Conservation (phyloP, 2,329 filamentous ascomycete genomes). For the Tolypocladium sp. region DNA sequence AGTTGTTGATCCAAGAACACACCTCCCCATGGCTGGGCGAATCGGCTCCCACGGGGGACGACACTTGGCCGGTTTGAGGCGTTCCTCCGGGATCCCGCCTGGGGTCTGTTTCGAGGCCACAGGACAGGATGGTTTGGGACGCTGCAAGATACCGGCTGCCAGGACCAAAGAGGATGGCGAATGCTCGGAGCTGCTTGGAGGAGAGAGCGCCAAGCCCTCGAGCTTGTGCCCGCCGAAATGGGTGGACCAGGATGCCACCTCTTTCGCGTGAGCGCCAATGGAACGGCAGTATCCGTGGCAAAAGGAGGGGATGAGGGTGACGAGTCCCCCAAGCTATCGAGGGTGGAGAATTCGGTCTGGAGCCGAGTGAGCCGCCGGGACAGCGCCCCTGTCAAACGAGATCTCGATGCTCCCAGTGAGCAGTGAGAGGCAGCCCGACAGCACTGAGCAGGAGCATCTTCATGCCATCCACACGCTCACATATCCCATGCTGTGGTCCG, state of each 20-base stretch:
- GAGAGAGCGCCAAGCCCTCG: conserved; percentile 5
- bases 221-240: conserved; percentile 13
- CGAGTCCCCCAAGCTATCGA: conserved; percentile 11
- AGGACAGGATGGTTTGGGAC: not conserved
- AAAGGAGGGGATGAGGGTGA: conserved; percentile 17
- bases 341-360: conserved; percentile 23
- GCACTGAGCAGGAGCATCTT: not conserved
- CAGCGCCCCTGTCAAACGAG: conserved; percentile 5
- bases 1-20: conserved; percentile 1
- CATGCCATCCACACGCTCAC: not conserved
- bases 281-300: conserved; percentile 21
- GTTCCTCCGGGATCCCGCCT: conserved; percentile 16
- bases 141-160: not conserved
- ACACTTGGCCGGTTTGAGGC: conserved; percentile 19
- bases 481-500: not conserved
- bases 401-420: conserved; percentile 14
- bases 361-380: conserved; percentile 28
- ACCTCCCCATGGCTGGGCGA: not conserved
- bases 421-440: not conserved
- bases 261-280: conserved; percentile 22
- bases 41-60: conserved; percentile 2
- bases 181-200: not conserved
- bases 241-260: conserved; percentile 16
- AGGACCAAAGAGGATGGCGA: not conserved
- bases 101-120: conserved; percentile 10